Conservation (phyloP, 2,329 filamentous ascomycete species). For the Nothopassalora personata region DNA sequence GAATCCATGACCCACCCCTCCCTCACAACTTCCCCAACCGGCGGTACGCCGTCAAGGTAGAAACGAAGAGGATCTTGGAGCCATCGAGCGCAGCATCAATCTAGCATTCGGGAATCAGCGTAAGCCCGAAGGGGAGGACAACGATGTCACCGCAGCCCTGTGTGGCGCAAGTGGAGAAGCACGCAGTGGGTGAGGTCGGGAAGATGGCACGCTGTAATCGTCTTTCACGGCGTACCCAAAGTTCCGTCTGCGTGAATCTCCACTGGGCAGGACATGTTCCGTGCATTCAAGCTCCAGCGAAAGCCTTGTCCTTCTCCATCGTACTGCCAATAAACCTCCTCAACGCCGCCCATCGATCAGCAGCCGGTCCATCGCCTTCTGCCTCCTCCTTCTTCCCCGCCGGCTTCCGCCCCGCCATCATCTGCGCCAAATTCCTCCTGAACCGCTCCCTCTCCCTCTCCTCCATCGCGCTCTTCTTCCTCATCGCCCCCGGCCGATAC, state of each 20-base stretch:
- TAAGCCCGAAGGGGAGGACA: neutral
- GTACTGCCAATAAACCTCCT: constrained; percentile 78
- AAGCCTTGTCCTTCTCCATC: constrained; percentile 82
- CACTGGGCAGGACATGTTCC: too few species aligned
- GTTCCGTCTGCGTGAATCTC: too few species aligned
- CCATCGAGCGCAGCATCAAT: neutral
- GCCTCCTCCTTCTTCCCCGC: constrained; percentile 19
- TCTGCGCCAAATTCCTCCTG: constrained; percentile 71
- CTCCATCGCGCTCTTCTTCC: constrained; percentile 75
- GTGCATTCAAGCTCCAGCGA: constrained; percentile 37
- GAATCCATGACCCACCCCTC: neutral
- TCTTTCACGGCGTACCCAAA: too few species aligned
- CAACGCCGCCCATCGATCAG: constrained; percentile 72
- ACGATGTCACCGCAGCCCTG: too few species aligned
- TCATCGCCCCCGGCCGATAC: constrained; percentile 71
- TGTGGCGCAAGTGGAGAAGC: neutral
- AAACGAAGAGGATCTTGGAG: neutral
- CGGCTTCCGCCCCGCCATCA: constrained; percentile 40
- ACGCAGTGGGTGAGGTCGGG: neutral
- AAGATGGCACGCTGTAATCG: too few species aligned
- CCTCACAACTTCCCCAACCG: neutral
- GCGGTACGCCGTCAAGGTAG: neutral
- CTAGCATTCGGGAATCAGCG: neutral
- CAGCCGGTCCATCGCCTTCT: constrained; percentile 39
- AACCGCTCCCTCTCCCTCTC: constrained; percentile 78